phyloP scores from a whole-genome alignment of 495 filamentous ascomycete species.

The Lepidopterella palustris region DNA sequence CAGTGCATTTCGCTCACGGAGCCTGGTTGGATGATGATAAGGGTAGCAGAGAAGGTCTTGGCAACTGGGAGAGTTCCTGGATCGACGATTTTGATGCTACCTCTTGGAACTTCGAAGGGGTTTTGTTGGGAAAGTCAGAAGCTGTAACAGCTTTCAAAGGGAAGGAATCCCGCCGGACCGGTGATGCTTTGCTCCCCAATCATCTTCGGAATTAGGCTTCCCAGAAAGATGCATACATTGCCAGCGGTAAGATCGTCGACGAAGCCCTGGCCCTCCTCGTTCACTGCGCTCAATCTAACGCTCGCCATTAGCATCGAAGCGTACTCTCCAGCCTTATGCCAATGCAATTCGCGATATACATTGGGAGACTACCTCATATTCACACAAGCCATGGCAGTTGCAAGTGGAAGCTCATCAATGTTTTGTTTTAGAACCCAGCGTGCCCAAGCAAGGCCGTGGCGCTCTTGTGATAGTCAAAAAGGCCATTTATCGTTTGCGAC shows the following conservation, averaged over 20 bases:
- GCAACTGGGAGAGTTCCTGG: conserved; percentile 58
- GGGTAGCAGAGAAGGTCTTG: conserved; percentile 55
- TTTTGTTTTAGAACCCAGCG: conserved; percentile 71
- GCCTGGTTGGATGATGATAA: conserved; percentile 56
- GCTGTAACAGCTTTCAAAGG: conserved; percentile 48
- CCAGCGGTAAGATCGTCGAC: conserved; percentile 58
- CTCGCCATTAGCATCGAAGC: conserved; percentile 55
- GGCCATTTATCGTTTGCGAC: conserved; percentile 65
- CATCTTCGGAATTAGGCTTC: conserved; percentile 53
- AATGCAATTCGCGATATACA: conserved; percentile 64
- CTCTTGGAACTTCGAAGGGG: conserved; percentile 49
- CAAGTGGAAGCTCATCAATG: conserved; percentile 53
- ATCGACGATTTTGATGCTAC: conserved; percentile 57
- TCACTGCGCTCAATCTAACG: conserved; percentile 52
- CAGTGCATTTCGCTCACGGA: conserved; percentile 75
- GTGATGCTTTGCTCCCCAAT: conserved; percentile 44
- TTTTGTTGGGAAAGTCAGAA: conserved; percentile 62
- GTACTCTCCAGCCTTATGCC: conserved; percentile 68
- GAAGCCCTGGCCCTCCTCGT: conserved; percentile 60
- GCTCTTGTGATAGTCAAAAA: conserved; percentile 58
- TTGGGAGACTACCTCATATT: conserved; percentile 67
- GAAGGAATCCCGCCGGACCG: conserved; percentile 56
- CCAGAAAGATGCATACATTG: conserved; percentile 66
- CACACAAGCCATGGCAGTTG: conserved; percentile 66
- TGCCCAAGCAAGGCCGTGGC: conserved; percentile 48